Evolutionary conservation across 2,329 filamentous ascomycete genomes (phyloP).

Genomic region (Diaporthe eres): DNA sequence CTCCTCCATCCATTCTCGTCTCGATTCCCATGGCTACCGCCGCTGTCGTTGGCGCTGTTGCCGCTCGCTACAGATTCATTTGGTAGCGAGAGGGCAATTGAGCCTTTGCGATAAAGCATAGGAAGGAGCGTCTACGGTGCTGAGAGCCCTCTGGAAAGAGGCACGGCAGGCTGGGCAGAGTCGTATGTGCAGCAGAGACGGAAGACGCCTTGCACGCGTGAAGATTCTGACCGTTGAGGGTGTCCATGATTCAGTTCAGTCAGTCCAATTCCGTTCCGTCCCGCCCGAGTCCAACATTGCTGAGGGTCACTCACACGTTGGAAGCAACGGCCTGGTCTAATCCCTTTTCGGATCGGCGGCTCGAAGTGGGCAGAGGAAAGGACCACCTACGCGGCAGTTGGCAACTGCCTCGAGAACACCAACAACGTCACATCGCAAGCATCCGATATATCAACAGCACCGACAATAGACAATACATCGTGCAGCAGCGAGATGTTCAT

Average conservation of each 20-base stretch:
- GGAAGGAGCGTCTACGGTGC: background rate
- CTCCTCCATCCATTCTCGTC: background rate
- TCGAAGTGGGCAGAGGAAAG: background rate
- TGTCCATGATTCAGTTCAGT: constrained; percentile 1
- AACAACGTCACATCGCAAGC: background rate
- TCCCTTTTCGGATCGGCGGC: constrained; percentile 2
- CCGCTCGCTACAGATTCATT: background rate
- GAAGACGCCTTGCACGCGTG: background rate
- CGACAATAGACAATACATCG: background rate
- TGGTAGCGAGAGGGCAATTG: background rate
- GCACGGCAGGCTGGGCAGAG: background rate
- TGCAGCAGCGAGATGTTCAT: background rate
- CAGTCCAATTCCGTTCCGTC: constrained; percentile 1
- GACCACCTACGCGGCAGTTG: background rate
- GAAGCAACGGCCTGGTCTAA: background rate
- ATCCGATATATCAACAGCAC: background rate
- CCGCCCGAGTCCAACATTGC: constrained; percentile 1
- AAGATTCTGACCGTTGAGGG: constrained; percentile 3
- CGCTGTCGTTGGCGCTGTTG: background rate
- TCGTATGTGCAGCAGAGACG: constrained; percentile 13
- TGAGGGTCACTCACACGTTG: background rate
- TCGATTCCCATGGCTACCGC: background rate
- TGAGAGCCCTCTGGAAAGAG: background rate
- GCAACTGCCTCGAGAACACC: background rate
- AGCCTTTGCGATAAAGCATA: background rate